Evolutionary conservation across 306 rosid species (phyloP), one percentile per base, ranked within the genome.

Genomic region (Casuarina equisetifolia): DNA sequence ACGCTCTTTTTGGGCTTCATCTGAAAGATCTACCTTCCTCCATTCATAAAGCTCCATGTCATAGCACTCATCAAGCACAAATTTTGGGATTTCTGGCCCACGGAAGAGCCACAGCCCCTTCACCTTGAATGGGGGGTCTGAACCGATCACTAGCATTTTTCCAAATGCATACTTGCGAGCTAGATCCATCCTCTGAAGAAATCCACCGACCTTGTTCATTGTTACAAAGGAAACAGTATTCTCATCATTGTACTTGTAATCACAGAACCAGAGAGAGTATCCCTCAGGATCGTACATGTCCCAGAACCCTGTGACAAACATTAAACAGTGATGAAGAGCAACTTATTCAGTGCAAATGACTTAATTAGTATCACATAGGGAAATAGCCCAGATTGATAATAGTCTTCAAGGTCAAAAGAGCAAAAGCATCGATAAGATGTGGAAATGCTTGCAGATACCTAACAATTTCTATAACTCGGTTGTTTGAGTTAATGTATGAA

Each of bases 211-310:
- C 83, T 93, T 85, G 91, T 91, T 91, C 84, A 91, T 40, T 17
- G 98, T 93, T 85, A 93, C 98, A 20, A 84, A 93, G 36, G 97
- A 88, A 53, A 93, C 97, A 0, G 89, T 91, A 39, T 88, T 93
- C 87, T 93, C 98, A 16, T 93, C 89, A 3, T 91, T 85, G 92
- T 93, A 91, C 76, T 91, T 91, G 90, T 91, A 93, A n/a, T 90
- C 89, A 86, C 96, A 91, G 88, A 93, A 91, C 98, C 96, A 91
- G 2, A 93, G 92, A 68, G 98, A 93, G 76, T 91, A 93, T 11
- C 98, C 97, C 82, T 93, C 98, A 1, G 98, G 96, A 72, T 93
- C 98, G 62, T 90, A 93, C 97, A 91, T 93, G 78, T 91, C 97
- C 98, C 98, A 93, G 74, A 91, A 93, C 79, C 98, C 98, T 93